Percentiles rank a stretch among this genome's conserved stretches.
Conservation (phyloP, 176 grass and related monocot species). For the Musa schizocarpa region DNA sequence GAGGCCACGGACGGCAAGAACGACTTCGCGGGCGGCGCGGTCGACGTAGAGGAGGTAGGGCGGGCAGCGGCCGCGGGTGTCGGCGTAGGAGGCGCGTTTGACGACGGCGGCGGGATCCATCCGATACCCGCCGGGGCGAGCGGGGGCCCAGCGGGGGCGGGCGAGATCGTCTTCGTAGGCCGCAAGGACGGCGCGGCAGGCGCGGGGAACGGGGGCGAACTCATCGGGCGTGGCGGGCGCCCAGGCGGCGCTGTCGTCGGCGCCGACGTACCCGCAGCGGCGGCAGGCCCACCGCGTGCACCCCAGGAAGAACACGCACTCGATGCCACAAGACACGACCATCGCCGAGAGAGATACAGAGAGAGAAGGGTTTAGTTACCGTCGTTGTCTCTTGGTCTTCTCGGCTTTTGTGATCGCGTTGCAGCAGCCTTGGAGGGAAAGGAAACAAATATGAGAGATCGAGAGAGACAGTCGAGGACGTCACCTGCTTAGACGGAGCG, state of each 20-base stretch:
- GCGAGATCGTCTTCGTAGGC: conserved; percentile 53
- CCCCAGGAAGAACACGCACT: conserved; percentile 77
- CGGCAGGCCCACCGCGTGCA: conserved; percentile 84
- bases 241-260: conserved; percentile 97
- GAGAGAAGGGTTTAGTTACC: background rate
- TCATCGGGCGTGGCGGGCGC: conserved; percentile 40
- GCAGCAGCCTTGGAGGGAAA: background rate
- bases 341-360: conserved; percentile 14
- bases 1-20: conserved; percentile 83
- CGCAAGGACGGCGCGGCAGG: conserved; percentile 71
- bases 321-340: conserved; percentile 71
- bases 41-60: conserved; percentile 83
- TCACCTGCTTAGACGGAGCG: too few relatives aligned
- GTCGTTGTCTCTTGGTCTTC: background rate
- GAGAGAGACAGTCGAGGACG: too few relatives aligned
- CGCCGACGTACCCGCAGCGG: conserved; percentile 71
- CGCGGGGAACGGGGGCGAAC: conserved; percentile 70
- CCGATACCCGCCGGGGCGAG: conserved; percentile 28
- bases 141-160: conserved; percentile 46
- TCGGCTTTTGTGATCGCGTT: background rate
- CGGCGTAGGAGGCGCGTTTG: conserved; percentile 47
- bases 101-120: conserved; percentile 38
- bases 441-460: too few relatives aligned
- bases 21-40: conserved; percentile 38
- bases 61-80: conserved; percentile 42